Evolutionary conservation across 2,329 filamentous ascomycete genomes (phyloP), one percentile per base, ranked within the genome.

Genomic region (Domatiomyces catenatus): DNA sequence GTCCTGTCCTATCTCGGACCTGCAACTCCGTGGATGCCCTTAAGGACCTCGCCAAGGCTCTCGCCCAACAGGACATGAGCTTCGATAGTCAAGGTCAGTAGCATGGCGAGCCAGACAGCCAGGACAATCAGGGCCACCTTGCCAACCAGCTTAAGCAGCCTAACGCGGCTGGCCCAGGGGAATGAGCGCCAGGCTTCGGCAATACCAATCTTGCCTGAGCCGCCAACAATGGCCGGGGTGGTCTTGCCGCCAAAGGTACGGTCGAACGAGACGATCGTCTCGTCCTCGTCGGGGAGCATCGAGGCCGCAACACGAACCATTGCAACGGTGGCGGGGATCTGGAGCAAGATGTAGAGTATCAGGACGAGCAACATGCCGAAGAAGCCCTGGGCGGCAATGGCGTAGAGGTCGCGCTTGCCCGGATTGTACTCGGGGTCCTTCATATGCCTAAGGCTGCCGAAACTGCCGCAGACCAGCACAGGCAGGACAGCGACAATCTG

Each of bases 191-290:
- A 89, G 1, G 87, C 88, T 60, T 90, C 83, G 47, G 77, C 65
- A 61, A 90, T 75, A 42, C 83, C 77, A 54, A 86, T 74, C 58
- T 78, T 80, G 57, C 86, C 84, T 56, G 74, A 77, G 50, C 84
- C 86, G 52, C 79, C 81, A n/a, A 87, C 71, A 47, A 87, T 75
- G 53, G 78, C 76, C n/a, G 85, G 81, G 56, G 83, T 78, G 24
- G 90, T 78, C 63, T 81, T 83, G 59, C 86, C 86, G 56, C 76
- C 79, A 62, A 93, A 93, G 26, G 82, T 83, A 57, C 88, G 84
- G 72, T 96, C 90, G 61, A 96, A 94, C 28, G 86, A 83, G 36
- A 96, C 81, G 56, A 95, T 84, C 22, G 86, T 80, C 68, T 93
- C 83, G 58, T 88, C 77, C 17, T 86, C 81, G 52, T 86, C 82